Base-by-base conservation (phyloP, 2,329 filamentous ascomycete genomes). In the Stemphylium lycopersici region DNA sequence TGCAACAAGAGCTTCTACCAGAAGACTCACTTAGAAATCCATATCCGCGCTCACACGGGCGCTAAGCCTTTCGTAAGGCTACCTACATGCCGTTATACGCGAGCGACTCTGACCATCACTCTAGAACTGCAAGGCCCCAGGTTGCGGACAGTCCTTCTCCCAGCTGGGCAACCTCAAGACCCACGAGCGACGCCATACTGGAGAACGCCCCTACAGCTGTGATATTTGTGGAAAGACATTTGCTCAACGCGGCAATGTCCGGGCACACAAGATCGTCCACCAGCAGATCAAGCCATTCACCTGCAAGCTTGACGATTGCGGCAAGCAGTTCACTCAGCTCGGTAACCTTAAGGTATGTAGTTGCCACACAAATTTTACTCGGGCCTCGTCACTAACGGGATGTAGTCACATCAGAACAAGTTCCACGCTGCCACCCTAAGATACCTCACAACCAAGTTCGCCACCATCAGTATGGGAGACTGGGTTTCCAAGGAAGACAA, bases 81-180 rank as follows among this genome's bases (percentile, higher is more conserved):
- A 16, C 4, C 10, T 1, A 2, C 13, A 8, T 16, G 5, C 10
- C 3, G 32, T 18, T 11, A 18, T 4, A 43, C 15, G 7, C 13
- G 11, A 13, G 16, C 20, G 6, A 26, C 26, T 41, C 62, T 70
- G 46, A 73, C 56, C 4, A 6, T 8, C 6, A 16, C 7, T 31
- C 8, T 48, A 77, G 87, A 72, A 82, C 16, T 96, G 91, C 79
- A 87, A 85, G 59, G 83, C 90, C 61, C 83, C 85, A 3, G 83
- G 83, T 4, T 98, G 93, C 73, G 86, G 86, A 20, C 87, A 91
- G 65, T 83, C 85, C 10, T 98, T 98, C 73, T 95, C 91, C 12
- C 93, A 97, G 74, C 82, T 91, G 6, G 93, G 93, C 10, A 98
- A 98, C 70, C 81, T 97, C 42, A 95, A 93, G 86, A 96, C 91